Percentiles rank a stretch among this genome's conserved stretches.
Conservation (phyloP, 2,329 filamentous ascomycete genomes). For the Fusarium newnesense region DNA sequence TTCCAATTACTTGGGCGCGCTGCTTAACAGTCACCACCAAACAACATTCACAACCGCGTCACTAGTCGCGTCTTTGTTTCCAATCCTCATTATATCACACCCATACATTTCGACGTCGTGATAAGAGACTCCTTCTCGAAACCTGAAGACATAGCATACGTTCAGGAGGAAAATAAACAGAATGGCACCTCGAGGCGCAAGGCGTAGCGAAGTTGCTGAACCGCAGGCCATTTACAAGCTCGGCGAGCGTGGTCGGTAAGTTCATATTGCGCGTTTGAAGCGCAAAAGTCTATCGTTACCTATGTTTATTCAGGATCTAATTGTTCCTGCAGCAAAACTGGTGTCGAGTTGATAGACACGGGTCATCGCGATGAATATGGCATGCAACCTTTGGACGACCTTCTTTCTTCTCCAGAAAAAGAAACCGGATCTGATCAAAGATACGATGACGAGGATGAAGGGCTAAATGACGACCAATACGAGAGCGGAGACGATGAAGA, state of each 20-base stretch:
- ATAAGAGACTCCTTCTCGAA: neutral
- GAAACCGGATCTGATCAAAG: constrained; percentile 23
- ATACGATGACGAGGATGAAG: constrained; percentile 35
- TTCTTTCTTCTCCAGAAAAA: constrained; percentile 89
- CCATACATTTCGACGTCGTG: neutral
- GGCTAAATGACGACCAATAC: constrained; percentile 16
- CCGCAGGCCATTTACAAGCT: constrained; percentile 49
- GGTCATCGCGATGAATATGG: constrained; percentile 90
- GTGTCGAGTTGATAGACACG: constrained; percentile 80
- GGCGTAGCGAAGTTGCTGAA: constrained; percentile 46
- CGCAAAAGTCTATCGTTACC: neutral
- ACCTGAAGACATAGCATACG: neutral
- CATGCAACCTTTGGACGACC: constrained; percentile 84
- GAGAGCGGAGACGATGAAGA: constrained; percentile 40
- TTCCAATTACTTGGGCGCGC: constrained; percentile 24
- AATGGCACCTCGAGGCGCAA: constrained; percentile 49
- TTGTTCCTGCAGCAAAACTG: constrained; percentile 77
- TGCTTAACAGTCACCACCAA: constrained; percentile 25
- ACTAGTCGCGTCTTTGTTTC: constrained; percentile 35
- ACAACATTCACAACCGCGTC: constrained; percentile 41
- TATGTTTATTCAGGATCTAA: constrained; percentile 7
- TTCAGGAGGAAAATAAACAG: neutral
- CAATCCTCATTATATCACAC: constrained; percentile 14
- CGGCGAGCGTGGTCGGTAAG: constrained; percentile 53
- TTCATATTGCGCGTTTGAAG: constrained; percentile 14